phyloP scores from a whole-genome alignment of 768 basidiomycete species.

The Tubosaeta sp. region DNA sequence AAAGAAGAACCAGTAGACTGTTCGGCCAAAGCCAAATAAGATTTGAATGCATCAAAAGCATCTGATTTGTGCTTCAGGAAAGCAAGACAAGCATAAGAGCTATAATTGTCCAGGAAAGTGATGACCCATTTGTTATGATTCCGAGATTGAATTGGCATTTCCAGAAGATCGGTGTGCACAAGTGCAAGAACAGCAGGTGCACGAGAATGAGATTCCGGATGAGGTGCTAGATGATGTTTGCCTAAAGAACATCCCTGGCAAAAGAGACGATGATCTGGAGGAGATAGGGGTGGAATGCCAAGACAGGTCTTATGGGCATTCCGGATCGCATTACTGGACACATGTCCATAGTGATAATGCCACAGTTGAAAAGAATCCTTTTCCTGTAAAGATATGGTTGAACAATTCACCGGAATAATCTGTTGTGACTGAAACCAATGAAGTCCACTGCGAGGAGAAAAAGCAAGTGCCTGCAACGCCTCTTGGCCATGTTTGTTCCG shows the following conservation, averaged over 20 bases:
- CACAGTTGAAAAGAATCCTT: not conserved
- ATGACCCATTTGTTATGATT: not conserved
- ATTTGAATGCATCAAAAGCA: not conserved
- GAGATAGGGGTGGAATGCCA: no score
- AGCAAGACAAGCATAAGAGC: not conserved
- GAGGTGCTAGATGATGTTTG: not conserved
- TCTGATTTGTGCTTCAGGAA: not conserved
- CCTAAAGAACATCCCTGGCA: not conserved
- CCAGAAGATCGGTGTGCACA: not conserved
- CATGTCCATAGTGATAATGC: not conserved
- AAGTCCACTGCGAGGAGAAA: not conserved
- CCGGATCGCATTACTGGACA: not conserved
- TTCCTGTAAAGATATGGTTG: not conserved
- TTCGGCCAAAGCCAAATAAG: not conserved
- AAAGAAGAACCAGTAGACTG: not conserved
- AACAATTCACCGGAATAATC: not conserved
- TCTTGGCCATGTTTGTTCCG: not conserved
- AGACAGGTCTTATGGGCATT: not conserved
- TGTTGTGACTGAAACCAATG: not conserved
- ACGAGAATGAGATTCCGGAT: not conserved
- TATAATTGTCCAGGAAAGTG: not conserved
- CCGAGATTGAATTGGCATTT: not conserved
- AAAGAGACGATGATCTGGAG: no score
- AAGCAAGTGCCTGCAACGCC: not conserved
- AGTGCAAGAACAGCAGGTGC: not conserved